phyloP scores from a whole-genome alignment of 352 stramenopile species.

The Pythium phragmiticola region DNA sequence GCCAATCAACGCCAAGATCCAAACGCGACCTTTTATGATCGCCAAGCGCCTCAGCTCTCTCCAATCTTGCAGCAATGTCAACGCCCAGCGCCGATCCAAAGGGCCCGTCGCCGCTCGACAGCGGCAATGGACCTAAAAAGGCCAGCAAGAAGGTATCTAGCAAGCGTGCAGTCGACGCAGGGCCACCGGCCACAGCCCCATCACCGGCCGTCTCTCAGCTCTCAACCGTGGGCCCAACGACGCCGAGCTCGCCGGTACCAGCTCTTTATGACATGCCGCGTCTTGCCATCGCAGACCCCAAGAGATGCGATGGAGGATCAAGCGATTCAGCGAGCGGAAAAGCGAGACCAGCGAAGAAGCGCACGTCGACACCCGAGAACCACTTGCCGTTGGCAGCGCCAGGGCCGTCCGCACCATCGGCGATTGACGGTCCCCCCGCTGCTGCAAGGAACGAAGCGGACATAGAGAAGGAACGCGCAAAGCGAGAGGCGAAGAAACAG shows the following conservation, averaged over 20 bases:
- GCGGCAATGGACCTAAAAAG: slow-evolving; percentile 5
- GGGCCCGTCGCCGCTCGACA: neutral
- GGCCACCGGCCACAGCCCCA: neutral
- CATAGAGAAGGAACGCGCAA: slow-evolving; percentile 34
- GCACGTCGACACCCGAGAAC: slow-evolving; percentile 27
- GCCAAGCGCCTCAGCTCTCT: no score
- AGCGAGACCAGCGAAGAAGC: slow-evolving; percentile 46
- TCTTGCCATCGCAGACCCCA: slow-evolving; percentile 48
- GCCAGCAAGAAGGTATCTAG: slow-evolving; percentile 18
- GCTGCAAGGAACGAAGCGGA: slow-evolving; percentile 39
- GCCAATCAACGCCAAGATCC: no score
- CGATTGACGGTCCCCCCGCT: slow-evolving; percentile 10
- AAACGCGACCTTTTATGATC: no score
- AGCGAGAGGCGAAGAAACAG: slow-evolving; percentile 52
- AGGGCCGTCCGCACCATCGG: neutral
- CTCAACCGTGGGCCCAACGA: slow-evolving; percentile 11
- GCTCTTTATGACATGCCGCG: slow-evolving; percentile 33
- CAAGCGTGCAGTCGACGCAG: slow-evolving; percentile 4
- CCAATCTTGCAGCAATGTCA: neutral
- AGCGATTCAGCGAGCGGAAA: slow-evolving; percentile 20
- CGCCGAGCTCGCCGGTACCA: slow-evolving; percentile 22
- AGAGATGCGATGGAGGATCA: slow-evolving; percentile 17
- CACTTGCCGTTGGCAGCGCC: neutral
- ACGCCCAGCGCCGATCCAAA: slow-evolving; percentile 14
- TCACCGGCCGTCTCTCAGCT: slow-evolving; percentile 15